Base-by-base conservation (phyloP, 2,329 filamentous ascomycete species). In the Gliomastix tumulicola region DNA sequence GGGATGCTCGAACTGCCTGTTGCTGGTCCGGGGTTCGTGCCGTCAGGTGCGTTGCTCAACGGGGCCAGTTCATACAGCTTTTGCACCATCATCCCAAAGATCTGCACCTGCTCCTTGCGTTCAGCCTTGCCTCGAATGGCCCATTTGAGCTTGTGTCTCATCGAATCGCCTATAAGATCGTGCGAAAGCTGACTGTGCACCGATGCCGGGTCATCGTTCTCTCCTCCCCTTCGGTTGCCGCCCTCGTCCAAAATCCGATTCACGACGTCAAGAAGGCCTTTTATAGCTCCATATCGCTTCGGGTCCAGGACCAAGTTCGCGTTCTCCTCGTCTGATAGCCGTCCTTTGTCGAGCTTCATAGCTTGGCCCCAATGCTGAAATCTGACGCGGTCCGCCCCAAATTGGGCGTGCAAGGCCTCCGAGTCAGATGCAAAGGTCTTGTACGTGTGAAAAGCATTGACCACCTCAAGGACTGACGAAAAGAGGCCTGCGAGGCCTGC, bases 261-360 rank as follows among this genome's bases (percentile, higher is more conserved):
- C n/a, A n/a, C n/a, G n/a, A n/a, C n/a, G n/a, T n/a, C n/a, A n/a
- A n/a, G n/a, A n/a, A n/a, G n/a, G n/a, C n/a, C n/a, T n/a, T n/a
- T n/a, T n/a, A n/a, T n/a, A n/a, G n/a, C n/a, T n/a, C n/a, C n/a
- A n/a, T n/a, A n/a, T n/a, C n/a, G n/a, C n/a, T n/a, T n/a, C n/a
- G n/a, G n/a, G n/a, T n/a, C n/a, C n/a, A n/a, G n/a, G n/a, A n/a
- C n/a, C n/a, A n/a, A n/a, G n/a, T n/a, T n/a, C n/a, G n/a, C n/a
- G n/a, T n/a, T n/a, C n/a, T n/a, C n/a, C n/a, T n/a, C n/a, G n/a
- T n/a, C n/a, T n/a, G n/a, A n/a, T n/a, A n/a, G n/a, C n/a, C n/a
- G n/a, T n/a, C n/a, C n/a, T n/a, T n/a, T n/a, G 9, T 39, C 21
- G 11, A 53, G 15, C 0, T 52, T 52, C 3, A 55, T 47, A 2